A percentile compares a stretch with the other conserved stretches of the same genome.
Evolutionary conservation across 148 eudicot species (phyloP).

Genomic region (Mesembryanthemum crystallinum): DNA sequence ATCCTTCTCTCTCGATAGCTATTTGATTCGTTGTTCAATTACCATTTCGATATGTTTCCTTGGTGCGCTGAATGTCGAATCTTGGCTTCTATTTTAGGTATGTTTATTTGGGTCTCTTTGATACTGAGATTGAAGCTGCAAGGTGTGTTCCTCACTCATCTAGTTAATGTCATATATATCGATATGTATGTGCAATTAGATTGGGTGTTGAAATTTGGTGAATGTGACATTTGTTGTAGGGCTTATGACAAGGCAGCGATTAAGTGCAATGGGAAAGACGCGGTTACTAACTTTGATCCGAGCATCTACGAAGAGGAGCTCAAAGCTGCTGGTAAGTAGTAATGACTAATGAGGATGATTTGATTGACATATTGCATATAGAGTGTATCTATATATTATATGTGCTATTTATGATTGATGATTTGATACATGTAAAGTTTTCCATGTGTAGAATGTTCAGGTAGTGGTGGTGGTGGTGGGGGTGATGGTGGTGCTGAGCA

Average conservation of each 20-base stretch:
- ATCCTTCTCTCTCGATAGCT: neutral
- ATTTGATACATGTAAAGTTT: neutral
- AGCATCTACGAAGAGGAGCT: slow-evolving; percentile 64
- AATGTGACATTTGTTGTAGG: slow-evolving; percentile 27
- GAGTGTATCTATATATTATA: no score
- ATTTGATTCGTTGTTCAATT: neutral
- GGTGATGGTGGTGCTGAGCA: slow-evolving; percentile 42
- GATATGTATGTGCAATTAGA: neutral
- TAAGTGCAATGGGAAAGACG: slow-evolving; percentile 83
- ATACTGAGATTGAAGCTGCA: slow-evolving; percentile 94
- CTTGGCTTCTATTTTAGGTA: slow-evolving; percentile 45
- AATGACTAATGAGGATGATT: neutral
- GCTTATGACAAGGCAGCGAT: slow-evolving; percentile 91
- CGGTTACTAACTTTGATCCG: slow-evolving; percentile 79
- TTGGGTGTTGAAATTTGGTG: neutral
- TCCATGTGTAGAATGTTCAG: slow-evolving; percentile 27
- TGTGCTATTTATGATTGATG: no score
- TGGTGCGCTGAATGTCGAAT: no score
- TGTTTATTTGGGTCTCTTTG: slow-evolving; percentile 92
- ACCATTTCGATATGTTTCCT: no score
- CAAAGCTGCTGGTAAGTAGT: slow-evolving; percentile 25
- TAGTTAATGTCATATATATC: neutral
- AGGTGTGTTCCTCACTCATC: slow-evolving; percentile 39
- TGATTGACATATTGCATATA: no score
- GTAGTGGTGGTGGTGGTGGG: slow-evolving; percentile 28